Percentiles rank a stretch among this genome's conserved stretches.
Evolutionary conservation across 202 grass and related monocot species (phyloP).

Genomic region (Cymbopogon flexuosus): DNA sequence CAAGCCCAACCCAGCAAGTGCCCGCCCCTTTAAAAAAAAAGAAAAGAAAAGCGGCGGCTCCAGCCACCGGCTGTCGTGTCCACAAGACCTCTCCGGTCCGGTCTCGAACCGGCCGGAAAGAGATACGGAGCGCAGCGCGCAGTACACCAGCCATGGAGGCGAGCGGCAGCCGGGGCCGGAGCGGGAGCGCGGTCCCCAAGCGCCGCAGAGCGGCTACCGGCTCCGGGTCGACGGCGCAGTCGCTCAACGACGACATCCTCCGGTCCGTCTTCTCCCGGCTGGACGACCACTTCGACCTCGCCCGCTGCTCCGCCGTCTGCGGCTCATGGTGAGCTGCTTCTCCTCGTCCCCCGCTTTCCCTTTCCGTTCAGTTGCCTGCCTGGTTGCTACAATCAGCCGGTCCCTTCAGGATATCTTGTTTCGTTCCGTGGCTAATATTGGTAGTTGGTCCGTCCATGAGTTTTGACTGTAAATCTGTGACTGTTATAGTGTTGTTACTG

Average conservation of each 20-base stretch:
- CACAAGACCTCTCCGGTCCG: background rate
- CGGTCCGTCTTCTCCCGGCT: constrained; percentile 63
- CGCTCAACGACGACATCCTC: constrained; percentile 60
- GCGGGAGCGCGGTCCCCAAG: constrained; percentile 4
- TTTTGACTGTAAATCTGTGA: background rate
- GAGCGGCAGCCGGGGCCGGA: constrained; percentile 39
- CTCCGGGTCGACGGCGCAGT: constrained; percentile 24
- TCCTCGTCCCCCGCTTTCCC: background rate
- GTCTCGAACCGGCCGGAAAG: background rate
- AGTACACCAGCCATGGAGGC: constrained; percentile 36
- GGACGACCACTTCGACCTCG: constrained; percentile 81
- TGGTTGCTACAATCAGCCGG: background rate
- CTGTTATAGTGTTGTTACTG: background rate
- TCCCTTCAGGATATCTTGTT: background rate
- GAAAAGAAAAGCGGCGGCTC: background rate
- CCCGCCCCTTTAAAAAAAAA: too few species aligned
- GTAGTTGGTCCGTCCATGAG: background rate
- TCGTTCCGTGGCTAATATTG: background rate
- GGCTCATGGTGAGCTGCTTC: constrained; percentile 47
- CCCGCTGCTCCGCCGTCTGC: constrained; percentile 87
- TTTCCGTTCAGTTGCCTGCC: background rate
- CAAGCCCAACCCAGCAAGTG: too few species aligned
- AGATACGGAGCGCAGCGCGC: too few species aligned
- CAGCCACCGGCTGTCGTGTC: background rate
- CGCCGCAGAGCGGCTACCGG: constrained; percentile 10